Base-by-base conservation (phyloP, 2,329 filamentous ascomycete species). In the Venturia nashicola region DNA sequence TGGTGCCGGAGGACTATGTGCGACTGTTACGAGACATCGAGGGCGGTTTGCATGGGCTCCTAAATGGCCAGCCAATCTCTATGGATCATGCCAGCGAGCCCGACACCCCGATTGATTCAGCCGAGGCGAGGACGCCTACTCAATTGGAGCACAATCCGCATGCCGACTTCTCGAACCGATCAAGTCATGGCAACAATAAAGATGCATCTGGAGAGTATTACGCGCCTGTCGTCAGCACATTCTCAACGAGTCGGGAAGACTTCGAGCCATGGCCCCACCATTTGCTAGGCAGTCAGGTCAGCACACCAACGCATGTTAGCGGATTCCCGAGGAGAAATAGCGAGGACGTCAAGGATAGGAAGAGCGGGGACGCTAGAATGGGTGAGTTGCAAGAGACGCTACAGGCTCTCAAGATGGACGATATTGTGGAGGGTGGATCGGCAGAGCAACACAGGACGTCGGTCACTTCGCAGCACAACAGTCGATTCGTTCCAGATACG, bases 1-100 rank as follows among this genome's bases (percentile, higher is more conserved):
- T 99, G 43, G 94, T 99, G 1, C 94, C 94, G 0, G 94, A 99
- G 75, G 92, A 95, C 75, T 99, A 97, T 72, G 94, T 99, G 51
- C 86, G 94, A 18, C 79, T 99, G 57, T 81, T 99, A 66, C 86
- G 91, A 59, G 91, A 97, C 71, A 97, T 97, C 64, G 91, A 97
- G 74, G 92, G 92, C 23, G 93, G 91, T 42, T 86, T 92, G 79
- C 74, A 73, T 57, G 74, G 74, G 11, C 68, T 76, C 34, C 18
- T 63, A 8, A 60, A 61, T 61, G 64, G 63, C n/a, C 36, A 62
- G 20, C 42, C 54, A 16, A 67, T 68, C 2, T 65, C 70, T 11
- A 67, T 68, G 32, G 66, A 68, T 7, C 62, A 68, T 36, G 46
- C 46, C 54, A 48, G 16, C 69, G 71, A 65, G 64, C 67, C 42